Conservation (phyloP, 2,329 filamentous ascomycete genomes). For the Fusarium sp. region DNA sequence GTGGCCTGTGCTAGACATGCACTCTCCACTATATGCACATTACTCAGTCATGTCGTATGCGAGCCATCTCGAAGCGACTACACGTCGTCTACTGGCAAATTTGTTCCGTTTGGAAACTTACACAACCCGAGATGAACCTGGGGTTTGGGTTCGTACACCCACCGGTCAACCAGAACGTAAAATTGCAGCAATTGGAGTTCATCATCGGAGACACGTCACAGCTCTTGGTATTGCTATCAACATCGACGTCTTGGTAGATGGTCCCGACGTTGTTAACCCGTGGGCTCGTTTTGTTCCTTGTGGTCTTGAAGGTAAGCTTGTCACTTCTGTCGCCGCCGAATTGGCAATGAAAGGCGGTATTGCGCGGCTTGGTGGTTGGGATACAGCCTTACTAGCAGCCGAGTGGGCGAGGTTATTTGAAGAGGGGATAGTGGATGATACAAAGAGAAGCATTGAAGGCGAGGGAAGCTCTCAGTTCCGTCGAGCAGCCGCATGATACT, state of each 20-base stretch:
- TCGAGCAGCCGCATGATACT: not conserved
- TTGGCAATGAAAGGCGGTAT: slow-evolving; percentile 39
- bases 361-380: slow-evolving; percentile 35
- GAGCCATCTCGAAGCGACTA: slow-evolving; percentile 78
- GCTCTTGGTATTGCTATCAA: slow-evolving; percentile 88
- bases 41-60: slow-evolving; percentile 83
- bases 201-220: slow-evolving; percentile 84
- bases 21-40: slow-evolving; percentile 63
- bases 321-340: slow-evolving; percentile 78
- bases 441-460: slow-evolving; percentile 40
- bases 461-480: slow-evolving; percentile 27
- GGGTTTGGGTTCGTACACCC: slow-evolving; percentile 76
- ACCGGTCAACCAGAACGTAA: slow-evolving; percentile 66
- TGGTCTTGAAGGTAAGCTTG: slow-evolving; percentile 81
- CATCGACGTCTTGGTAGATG: slow-evolving; percentile 68
- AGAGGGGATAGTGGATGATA: slow-evolving; percentile 47
- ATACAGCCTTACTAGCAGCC: slow-evolving; percentile 47
- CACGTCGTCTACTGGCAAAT: slow-evolving; percentile 71
- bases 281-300: slow-evolving; percentile 86
- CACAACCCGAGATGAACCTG: slow-evolving; percentile 79
- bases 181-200: slow-evolving; percentile 92
- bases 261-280: slow-evolving; percentile 57
- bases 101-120: slow-evolving; percentile 69
- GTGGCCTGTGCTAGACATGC: slow-evolving; percentile 91
- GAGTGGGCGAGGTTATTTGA: slow-evolving; percentile 52